Conservation (phyloP, 352 stramenopile species). For the Proteromonas lacertae region DNA sequence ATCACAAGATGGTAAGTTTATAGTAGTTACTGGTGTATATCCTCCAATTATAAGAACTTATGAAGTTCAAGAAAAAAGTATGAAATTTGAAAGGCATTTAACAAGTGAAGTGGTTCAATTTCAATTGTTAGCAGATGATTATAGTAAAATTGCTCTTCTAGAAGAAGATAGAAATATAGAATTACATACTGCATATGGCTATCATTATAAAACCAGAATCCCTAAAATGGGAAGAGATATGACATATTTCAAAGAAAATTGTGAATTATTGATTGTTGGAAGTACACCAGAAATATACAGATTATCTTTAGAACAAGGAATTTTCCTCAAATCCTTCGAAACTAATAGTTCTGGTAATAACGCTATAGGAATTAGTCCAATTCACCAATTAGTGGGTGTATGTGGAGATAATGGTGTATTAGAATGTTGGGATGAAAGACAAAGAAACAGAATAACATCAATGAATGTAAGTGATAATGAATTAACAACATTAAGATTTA, state of each 20-base stretch:
- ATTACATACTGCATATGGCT: conserved; percentile 91
- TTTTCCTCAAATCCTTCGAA: conserved; percentile 51
- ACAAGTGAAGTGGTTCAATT: conserved; percentile 82
- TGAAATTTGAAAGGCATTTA: conserved; percentile 94
- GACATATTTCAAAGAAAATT: conserved; percentile 71
- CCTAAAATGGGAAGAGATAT: conserved; percentile 85
- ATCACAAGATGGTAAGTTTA: conserved; percentile 64
- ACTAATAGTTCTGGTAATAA: conserved; percentile 22
- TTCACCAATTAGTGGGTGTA: conserved; percentile 39
- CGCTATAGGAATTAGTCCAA: conserved; percentile 39
- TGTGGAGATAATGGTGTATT: conserved; percentile 60
- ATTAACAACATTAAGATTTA: conserved; percentile 67
- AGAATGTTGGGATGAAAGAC: conserved; percentile 70
- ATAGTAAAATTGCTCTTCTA: conserved; percentile 86
- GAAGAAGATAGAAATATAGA: conserved; percentile 59
- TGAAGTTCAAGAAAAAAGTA: conserved; percentile 36
- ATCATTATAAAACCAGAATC: conserved; percentile 67
- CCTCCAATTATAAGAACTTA: conserved; percentile 59
- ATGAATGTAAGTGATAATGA: conserved; percentile 19
- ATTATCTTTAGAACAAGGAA: conserved; percentile 83
- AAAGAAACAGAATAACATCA: conserved; percentile 22
- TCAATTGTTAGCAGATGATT: conserved; percentile 64
- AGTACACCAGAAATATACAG: conserved; percentile 59
- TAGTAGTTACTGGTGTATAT: conserved; percentile 80
- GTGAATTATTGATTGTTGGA: conserved; percentile 67